Evolutionary conservation across 2,329 filamentous ascomycete species (phyloP).

Genomic region (Grosmannia serpens): DNA sequence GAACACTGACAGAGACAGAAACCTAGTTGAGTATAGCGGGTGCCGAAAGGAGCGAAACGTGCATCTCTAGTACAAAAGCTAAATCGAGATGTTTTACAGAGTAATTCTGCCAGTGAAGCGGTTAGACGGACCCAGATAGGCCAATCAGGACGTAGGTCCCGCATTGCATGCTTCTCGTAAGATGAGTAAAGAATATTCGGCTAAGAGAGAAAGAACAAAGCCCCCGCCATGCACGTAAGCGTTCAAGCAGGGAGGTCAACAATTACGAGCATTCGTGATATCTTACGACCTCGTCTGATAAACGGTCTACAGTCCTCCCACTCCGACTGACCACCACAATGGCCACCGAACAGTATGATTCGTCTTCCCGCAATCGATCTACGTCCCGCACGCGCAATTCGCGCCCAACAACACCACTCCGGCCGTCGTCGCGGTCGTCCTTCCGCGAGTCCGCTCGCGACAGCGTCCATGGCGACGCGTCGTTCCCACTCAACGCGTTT

Average conservation of each 20-base stretch:
- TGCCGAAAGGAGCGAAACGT: too few species aligned
- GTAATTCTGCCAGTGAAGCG: too few species aligned
- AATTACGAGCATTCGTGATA: neutral
- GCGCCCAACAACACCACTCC: conserved; percentile 82
- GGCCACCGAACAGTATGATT: conserved; percentile 1
- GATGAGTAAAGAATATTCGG: too few species aligned
- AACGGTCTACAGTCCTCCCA: neutral
- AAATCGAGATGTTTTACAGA: too few species aligned
- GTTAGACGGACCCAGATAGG: too few species aligned
- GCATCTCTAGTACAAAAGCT: too few species aligned
- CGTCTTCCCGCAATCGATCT: conserved; percentile 28
- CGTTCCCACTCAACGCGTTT: conserved; percentile 66
- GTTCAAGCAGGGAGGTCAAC: neutral
- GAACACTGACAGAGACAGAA: too few species aligned
- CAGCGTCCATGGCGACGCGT: conserved; percentile 37
- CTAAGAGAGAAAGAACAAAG: too few species aligned
- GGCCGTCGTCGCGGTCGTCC: conserved; percentile 79
- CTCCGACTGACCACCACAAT: neutral
- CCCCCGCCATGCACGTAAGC: neutral
- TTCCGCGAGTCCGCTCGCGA: conserved; percentile 65
- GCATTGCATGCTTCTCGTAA: too few species aligned
- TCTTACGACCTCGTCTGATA: neutral
- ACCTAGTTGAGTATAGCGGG: too few species aligned
- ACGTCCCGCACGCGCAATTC: conserved; percentile 54
- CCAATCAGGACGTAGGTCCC: too few species aligned